Conservation (phyloP, 2,329 filamentous ascomycete genomes). For the Coniochaeta prunicola region DNA sequence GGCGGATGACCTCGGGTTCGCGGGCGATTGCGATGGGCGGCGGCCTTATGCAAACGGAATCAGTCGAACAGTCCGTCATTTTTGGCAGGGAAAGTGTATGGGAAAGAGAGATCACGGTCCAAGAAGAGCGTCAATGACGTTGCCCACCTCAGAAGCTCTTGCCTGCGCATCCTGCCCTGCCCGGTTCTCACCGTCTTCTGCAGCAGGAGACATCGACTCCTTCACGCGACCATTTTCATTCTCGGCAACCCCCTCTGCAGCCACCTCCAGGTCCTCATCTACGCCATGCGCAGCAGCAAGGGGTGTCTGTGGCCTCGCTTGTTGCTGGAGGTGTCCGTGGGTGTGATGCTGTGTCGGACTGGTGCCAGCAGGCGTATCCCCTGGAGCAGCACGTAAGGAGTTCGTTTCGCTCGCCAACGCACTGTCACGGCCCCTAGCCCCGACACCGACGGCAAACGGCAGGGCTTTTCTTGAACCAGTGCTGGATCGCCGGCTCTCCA, state of each 20-base stretch:
- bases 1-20: background rate
- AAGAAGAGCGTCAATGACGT: conserved; percentile 39
- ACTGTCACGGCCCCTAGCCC: conserved; percentile 37
- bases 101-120: conserved; percentile 31
- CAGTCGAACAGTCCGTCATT: background rate
- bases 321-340: background rate
- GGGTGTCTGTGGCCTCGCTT: background rate
- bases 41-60: background rate
- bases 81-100: conserved; percentile 16
- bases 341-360: conserved; percentile 30
- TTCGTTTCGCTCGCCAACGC: conserved; percentile 52
- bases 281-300: background rate
- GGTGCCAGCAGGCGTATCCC: conserved; percentile 25
- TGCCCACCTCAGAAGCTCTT: conserved; percentile 43
- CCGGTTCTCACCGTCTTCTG: conserved; percentile 6
- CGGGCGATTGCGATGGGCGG: background rate
- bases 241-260: conserved; percentile 4
- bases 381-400: conserved; percentile 42
- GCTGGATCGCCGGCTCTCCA: conserved; percentile 87
- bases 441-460: conserved; percentile 37
- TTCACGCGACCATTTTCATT: background rate
- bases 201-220: background rate
- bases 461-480: conserved; percentile 73
- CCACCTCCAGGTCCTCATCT: background rate
- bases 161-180: conserved; percentile 4